Base-by-base conservation (phyloP, 208 protist genomes). In the Crithidia thermophila region DNA sequence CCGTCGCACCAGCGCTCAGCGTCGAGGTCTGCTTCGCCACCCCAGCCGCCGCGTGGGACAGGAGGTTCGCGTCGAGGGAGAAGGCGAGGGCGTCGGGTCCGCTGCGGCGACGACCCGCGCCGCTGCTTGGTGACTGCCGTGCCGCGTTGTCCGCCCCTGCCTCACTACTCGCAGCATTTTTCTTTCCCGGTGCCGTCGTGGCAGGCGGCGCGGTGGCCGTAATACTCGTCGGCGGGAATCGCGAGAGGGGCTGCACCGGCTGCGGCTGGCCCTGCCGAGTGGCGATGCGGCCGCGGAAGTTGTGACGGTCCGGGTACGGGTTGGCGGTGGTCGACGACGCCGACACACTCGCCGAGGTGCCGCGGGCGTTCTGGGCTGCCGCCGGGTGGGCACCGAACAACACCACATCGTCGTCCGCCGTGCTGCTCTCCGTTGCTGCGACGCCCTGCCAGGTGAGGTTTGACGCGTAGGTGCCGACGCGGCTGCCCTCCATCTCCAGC, bases 261-360 rank as follows among this genome's bases (percentile, higher is more conserved):
- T 25, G n/a, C 23, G 27, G 27, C 40, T 2, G 36, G 20, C 2
- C 20, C 33, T 51, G 36, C 36, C 52, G 65, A 2, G 65, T 27
- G 2, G 59, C 53, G 20, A 71, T 71, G 37, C 65, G 56, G 20
- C 40, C 45, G 27, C 56, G 46, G 23, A 71, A 71, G 46, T 58
- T 71, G 13, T 47, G 36, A 1, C 34, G 43, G 6, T 71, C 46
- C 10, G 55, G 7, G 30, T 62, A 40, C 10, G 58, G 43, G n/a
- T 20, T 53, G 27, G 30, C 43, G 5, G 42, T 52, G 4, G 20
- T 8, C 40, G 64, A 53, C 13, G 42, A 34, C 14, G 53, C 20
- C 1, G 45, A 9, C 5, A 25, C 13, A 2, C 40, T 36, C 8
- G 30, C 42, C 18, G 42, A 51, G 16, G 30, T 27, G 16, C 42